phyloP scores from a whole-genome alignment of 2,329 filamentous ascomycete genomes.

The Monosporascus cannonballus region DNA sequence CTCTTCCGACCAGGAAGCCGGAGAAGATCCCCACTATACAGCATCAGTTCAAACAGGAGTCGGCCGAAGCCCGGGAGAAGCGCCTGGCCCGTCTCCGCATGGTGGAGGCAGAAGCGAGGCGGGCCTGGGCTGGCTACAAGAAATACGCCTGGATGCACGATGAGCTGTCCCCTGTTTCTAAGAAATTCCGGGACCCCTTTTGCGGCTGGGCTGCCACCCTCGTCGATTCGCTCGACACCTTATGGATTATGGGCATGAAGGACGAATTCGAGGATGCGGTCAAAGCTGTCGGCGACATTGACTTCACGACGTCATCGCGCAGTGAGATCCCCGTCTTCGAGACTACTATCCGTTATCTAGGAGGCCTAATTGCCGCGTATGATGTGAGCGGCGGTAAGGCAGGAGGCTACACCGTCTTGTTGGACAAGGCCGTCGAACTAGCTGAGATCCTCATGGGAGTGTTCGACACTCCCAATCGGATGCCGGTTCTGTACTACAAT shows the following conservation, averaged over 20 bases:
- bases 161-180: conserved; percentile 70
- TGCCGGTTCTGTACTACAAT: conserved; percentile 76
- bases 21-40: conserved; percentile 73
- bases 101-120: conserved; percentile 69
- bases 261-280: conserved; percentile 62
- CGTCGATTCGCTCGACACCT: conserved; percentile 61
- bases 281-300: conserved; percentile 52
- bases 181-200: conserved; percentile 69
- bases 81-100: conserved; percentile 57
- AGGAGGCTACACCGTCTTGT: conserved; percentile 54
- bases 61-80: conserved; percentile 49
- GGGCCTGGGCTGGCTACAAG: conserved; percentile 79
- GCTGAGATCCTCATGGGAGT: conserved; percentile 66
- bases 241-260: conserved; percentile 68
- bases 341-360: conserved; percentile 85
- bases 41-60: conserved; percentile 62
- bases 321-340: conserved; percentile 83
- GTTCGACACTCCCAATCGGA: conserved; percentile 85
- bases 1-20: conserved; percentile 65
- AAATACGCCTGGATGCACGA: conserved; percentile 79
- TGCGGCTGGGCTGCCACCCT: conserved; percentile 69
- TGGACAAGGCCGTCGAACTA: conserved; percentile 66
- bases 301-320: conserved; percentile 69
- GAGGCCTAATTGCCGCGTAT: conserved; percentile 78
- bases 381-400: conserved; percentile 65